Percentiles rank a stretch among this genome's conserved stretches.
Evolutionary conservation across 306 rosid genomes (phyloP).

Genomic region (Vigna trinervia): DNA sequence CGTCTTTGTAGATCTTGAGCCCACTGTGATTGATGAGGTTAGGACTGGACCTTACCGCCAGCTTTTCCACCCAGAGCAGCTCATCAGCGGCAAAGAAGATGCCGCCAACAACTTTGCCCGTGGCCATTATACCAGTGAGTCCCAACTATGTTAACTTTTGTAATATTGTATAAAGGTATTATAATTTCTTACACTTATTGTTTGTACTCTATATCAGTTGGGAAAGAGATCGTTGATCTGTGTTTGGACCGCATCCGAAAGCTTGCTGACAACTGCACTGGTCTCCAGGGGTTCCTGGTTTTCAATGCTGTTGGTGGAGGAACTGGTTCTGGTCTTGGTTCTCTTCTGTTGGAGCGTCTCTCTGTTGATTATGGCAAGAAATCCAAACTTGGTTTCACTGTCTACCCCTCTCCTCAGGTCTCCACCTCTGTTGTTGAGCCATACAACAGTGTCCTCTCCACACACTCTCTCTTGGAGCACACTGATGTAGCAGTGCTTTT

Average conservation of each 20-base stretch:
- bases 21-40: constrained; percentile 93
- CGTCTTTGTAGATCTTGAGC: constrained; percentile 86
- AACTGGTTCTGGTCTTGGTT: constrained; percentile 93
- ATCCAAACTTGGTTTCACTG: constrained; percentile 91
- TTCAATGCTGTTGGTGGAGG: constrained; percentile 97
- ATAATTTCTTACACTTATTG: neutral
- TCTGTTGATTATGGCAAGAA: constrained; percentile 95
- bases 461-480: constrained; percentile 94
- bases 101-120: constrained; percentile 99
- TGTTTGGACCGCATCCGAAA: constrained; percentile 93
- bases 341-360: constrained; percentile 84
- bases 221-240: constrained; percentile 92
- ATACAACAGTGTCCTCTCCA: constrained; percentile 93
- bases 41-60: constrained; percentile 91
- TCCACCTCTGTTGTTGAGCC: constrained; percentile 98
- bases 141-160: neutral
- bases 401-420: constrained; percentile 93
- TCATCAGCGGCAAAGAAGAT: constrained; percentile 92
- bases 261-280: constrained; percentile 95
- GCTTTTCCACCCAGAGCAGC: constrained; percentile 94
- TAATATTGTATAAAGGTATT: neutral
- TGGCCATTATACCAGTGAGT: constrained; percentile 87
- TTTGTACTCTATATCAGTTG: constrained; percentile 51
- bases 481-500: constrained; percentile 90
- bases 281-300: constrained; percentile 91